Evolutionary conservation across 2,329 filamentous ascomycete genomes (phyloP).

Genomic region (Decorospora gaudefroyi): DNA sequence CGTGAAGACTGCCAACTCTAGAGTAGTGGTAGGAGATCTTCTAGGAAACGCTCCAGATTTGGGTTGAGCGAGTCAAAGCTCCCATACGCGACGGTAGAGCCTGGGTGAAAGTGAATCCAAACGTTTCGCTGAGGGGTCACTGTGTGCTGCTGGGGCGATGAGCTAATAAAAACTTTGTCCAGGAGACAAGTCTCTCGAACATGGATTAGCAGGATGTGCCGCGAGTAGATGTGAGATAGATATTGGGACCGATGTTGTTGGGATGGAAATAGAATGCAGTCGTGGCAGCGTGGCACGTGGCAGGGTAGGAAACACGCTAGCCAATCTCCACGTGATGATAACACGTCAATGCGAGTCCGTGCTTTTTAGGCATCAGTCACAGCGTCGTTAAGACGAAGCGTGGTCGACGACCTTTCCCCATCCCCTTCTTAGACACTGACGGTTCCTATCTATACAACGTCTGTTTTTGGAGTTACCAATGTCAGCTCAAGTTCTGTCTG

Average conservation of each 20-base stretch:
- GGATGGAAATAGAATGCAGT: neutral
- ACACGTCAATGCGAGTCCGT: constrained; percentile 8
- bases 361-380: constrained; percentile 3
- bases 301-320: constrained; percentile 4
- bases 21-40: neutral
- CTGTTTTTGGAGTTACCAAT: neutral
- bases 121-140: constrained; percentile 6
- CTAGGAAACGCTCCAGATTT: neutral
- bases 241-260: constrained; percentile 1
- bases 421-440: neutral
- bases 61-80: neutral
- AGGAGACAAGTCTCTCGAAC: too few relatives aligned
- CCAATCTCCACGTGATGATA: constrained; percentile 7
- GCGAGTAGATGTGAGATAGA: too few relatives aligned
- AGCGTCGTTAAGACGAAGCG: neutral
- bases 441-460: neutral
- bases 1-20: neutral
- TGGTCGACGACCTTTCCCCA: neutral
- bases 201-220: too few relatives aligned
- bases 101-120: neutral
- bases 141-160: neutral
- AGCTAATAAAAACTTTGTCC: neutral
- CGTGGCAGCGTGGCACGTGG: too few relatives aligned
- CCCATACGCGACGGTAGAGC: neutral
- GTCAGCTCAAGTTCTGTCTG: constrained; percentile 1